Evolutionary conservation across 2,329 filamentous ascomycete genomes (phyloP).

Genomic region (Cadophora malorum): DNA sequence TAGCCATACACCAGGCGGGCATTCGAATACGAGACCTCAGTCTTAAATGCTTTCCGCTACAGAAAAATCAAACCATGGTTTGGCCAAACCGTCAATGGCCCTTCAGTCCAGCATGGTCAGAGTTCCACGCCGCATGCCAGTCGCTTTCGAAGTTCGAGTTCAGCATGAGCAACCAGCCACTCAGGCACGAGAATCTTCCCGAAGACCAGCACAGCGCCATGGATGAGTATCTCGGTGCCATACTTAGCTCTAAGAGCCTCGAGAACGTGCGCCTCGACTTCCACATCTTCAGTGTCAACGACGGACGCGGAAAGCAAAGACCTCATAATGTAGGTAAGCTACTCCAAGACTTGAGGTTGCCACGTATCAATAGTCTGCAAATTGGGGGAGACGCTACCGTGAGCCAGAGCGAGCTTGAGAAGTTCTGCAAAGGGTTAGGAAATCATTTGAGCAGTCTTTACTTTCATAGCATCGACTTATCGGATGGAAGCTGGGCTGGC

Average conservation of each 20-base stretch:
- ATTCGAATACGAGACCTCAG: background rate
- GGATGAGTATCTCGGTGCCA: background rate
- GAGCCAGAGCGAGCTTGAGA: background rate
- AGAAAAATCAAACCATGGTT: background rate
- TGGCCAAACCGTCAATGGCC: background rate
- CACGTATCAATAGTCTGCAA: background rate
- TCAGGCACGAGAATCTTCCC: background rate
- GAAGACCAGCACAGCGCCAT: background rate
- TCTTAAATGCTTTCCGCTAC: background rate
- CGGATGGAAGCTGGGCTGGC: background rate
- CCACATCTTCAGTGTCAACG: background rate
- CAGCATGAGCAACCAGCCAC: background rate
- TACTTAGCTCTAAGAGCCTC: background rate
- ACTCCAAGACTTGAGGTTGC: background rate
- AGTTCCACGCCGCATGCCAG: background rate
- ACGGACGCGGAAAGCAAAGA: background rate
- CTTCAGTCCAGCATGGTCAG: background rate
- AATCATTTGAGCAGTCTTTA: background rate
- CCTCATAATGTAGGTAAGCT: background rate
- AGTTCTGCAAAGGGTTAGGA: background rate
- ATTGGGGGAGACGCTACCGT: background rate
- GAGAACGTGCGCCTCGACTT: background rate
- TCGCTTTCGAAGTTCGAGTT: background rate
- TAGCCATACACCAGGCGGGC: background rate
- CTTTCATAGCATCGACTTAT: background rate